These are phyloP conservation scores for Globisporangium mamillatum DNA, from an alignment of 352 stramenopile species.

Conservation along the genomic window DNA sequence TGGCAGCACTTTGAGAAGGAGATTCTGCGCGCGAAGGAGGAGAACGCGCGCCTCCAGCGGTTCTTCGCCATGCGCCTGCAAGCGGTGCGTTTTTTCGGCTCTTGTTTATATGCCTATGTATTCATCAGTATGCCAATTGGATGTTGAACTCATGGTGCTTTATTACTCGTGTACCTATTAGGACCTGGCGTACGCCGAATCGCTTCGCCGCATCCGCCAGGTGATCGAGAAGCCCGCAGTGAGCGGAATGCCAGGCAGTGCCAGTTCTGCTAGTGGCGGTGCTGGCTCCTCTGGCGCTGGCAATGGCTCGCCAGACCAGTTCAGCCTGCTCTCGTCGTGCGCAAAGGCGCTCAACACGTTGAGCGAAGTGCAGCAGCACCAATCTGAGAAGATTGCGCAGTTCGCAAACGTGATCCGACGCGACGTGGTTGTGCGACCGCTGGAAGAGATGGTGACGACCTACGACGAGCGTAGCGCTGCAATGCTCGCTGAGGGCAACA, in stretches of 20 bases:
- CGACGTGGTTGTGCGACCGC: conserved; percentile 59
- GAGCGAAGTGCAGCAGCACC: conserved; percentile 72
- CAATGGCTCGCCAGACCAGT: not conserved
- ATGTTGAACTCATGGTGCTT: not conserved
- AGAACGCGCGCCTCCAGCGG: conserved; percentile 59
- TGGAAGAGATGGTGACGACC: conserved; percentile 70
- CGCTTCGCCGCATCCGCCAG: conserved; percentile 56
- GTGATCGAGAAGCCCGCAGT: conserved; percentile 38
- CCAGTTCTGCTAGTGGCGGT: not conserved
- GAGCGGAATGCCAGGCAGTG: not conserved
- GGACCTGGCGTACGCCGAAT: conserved; percentile 75
- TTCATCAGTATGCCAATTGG: not conserved
- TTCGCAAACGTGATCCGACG: conserved; percentile 70
- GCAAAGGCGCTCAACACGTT: conserved; percentile 57
- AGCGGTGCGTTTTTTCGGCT: conserved; percentile 26
- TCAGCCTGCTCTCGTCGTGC: conserved; percentile 39
- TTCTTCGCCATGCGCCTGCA: conserved; percentile 71
- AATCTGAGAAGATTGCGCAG: conserved; percentile 74
- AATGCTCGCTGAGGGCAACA: conserved; percentile 57
- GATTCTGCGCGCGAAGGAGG: conserved; percentile 55
- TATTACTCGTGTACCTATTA: conserved; percentile 12
- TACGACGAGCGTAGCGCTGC: conserved; percentile 52
- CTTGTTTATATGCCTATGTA: not conserved
- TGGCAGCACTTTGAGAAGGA: conserved; percentile 81
- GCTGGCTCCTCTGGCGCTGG: not conserved